Base-by-base conservation (phyloP, 129 eudicot species). In the Oenanthe sinensis region DNA sequence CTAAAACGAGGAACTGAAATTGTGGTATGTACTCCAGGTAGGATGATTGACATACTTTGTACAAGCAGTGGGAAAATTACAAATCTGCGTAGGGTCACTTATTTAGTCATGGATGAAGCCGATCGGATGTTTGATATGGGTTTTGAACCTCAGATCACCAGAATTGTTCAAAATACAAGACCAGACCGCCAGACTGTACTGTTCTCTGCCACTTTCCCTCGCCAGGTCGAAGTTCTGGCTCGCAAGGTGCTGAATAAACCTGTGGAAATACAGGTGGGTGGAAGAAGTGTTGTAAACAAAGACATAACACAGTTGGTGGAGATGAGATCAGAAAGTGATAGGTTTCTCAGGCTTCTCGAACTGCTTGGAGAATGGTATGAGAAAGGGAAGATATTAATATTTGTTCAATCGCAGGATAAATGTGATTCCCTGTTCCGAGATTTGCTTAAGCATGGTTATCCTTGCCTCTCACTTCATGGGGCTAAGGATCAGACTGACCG, bases 81-180 rank as follows among this genome's bases (percentile, higher is more conserved):
- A 70, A 80, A 80, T 80, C 77, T 84, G 17, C 75, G 81, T 9
- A 60, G 87, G 46, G 87, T 84, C 3, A 80, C 87, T 16, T 84
- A 75, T 54, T 63, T 84, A 79, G 87, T 84, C 20, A 80, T 84
- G 87, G 84, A 84, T 52, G 84, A 84, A 77, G 84, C 87, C 42
- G 87, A 84, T 42, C 43, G 87, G 46, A 84, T 84, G 87, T 80
- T 84, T 84, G 87, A 84, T 54, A 84, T 84, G 87, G 87, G 87
- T 43, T 84, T 84, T 60, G 87, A 84, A 73, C 84, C 87, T 17
- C 84, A 82, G 77, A 82, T 82, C 22, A 74, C 77, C 58, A 24
- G 77, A 24, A 74, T 74, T 74, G 77, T 74, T 33, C 77, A 74
- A 46, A 84, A 84, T 54, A 84, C 84, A 13, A 44, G 81, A 19